These are phyloP conservation scores for Hypsizygus marmoreus DNA, from an alignment of 768 basidiomycete species.

Conservation along the genomic window DNA sequence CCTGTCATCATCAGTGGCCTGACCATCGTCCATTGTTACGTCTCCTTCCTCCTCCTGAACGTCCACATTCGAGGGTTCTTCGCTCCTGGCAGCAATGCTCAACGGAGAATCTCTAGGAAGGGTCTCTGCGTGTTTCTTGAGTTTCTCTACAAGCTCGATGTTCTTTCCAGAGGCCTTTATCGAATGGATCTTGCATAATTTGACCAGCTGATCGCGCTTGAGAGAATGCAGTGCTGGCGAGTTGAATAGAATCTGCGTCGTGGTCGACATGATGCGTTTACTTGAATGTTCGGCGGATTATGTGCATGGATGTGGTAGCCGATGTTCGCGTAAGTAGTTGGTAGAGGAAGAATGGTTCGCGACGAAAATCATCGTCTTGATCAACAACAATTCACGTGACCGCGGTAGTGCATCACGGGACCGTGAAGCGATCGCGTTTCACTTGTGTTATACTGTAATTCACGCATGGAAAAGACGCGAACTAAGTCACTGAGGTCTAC, in stretches of 20 bases:
- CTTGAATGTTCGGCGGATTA: neutral
- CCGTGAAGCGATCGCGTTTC: too few species aligned
- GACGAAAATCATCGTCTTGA: too few species aligned
- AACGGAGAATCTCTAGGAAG: constrained; percentile 59
- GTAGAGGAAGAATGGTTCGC: too few species aligned
- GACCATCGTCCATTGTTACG: constrained; percentile 26
- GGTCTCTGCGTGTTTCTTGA: constrained; percentile 68
- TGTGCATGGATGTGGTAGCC: constrained; percentile 15
- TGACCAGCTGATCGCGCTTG: constrained; percentile 82
- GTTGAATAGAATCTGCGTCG: constrained; percentile 81
- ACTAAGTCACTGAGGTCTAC: too few species aligned
- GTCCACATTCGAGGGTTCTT: constrained; percentile 27
- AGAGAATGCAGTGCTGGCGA: constrained; percentile 82
- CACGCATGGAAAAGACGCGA: too few species aligned
- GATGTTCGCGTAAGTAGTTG: too few species aligned
- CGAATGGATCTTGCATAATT: constrained; percentile 81
- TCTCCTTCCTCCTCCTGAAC: constrained; percentile 29
- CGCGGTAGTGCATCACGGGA: too few species aligned
- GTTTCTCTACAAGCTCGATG: constrained; percentile 64
- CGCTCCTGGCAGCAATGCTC: constrained; percentile 56
- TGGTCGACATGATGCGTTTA: constrained; percentile 55
- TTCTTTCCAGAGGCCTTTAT: constrained; percentile 85
- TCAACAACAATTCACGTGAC: too few species aligned
- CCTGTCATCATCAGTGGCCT: constrained; percentile 17
- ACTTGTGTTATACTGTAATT: too few species aligned